Conservation (phyloP, 1,284 basidiomycete genomes). For the Ceratobasidium sp. region DNA sequence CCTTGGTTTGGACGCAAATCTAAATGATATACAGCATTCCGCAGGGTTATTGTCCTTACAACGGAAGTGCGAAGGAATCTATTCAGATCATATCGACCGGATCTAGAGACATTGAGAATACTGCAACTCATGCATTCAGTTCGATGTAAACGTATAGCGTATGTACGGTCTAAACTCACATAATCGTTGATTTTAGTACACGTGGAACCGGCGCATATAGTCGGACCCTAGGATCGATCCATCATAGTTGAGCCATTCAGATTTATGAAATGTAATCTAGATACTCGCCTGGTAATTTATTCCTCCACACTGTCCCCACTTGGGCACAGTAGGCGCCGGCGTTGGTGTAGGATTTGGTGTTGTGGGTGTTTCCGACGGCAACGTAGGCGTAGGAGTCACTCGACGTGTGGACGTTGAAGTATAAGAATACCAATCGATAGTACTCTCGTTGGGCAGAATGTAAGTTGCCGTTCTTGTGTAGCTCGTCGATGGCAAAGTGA, state of each 20-base stretch:
- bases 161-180: not conserved
- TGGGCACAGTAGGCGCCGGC: not conserved
- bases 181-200: not conserved
- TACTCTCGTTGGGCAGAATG: not conserved
- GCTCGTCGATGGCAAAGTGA: not conserved
- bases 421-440: not conserved
- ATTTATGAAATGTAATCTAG: not conserved
- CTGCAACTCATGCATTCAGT: not conserved
- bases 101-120: conserved; percentile 15
- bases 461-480: not conserved
- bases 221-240: not conserved
- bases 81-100: not conserved
- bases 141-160: not conserved
- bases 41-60: not conserved
- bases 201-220: conserved; percentile 8
- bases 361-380: not conserved
- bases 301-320: conserved; percentile 18
- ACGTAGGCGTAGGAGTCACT: not conserved
- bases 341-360: not conserved
- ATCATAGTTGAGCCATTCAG: not conserved
- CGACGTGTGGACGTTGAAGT: not conserved
- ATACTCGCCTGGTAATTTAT: not conserved
- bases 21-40: not conserved
- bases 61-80: not conserved
- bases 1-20: not conserved